Conservation (phyloP, 768 basidiomycete genomes). For the Amanita rimosa region DNA sequence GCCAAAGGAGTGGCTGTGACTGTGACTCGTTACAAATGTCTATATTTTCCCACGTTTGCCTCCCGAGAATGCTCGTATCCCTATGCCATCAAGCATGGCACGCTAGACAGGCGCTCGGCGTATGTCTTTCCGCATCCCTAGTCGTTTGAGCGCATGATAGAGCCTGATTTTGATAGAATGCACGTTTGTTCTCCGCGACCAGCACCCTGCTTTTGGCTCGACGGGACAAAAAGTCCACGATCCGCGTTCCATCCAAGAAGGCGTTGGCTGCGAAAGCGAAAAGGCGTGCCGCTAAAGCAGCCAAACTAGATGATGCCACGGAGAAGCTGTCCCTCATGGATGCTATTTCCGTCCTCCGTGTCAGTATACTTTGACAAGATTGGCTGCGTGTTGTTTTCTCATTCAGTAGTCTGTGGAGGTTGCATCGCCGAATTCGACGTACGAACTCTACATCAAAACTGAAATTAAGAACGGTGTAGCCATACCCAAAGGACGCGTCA, state of each 20-base stretch:
- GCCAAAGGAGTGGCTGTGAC: no score
- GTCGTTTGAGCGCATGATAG: neutral
- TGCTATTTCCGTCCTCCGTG: constrained; percentile 63
- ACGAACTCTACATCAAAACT: constrained; percentile 75
- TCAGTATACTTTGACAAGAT: constrained; percentile 22
- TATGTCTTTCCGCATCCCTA: constrained; percentile 4
- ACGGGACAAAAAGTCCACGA: constrained; percentile 36
- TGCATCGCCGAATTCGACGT: constrained; percentile 60
- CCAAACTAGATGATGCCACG: constrained; percentile 43
- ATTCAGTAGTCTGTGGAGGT: constrained; percentile 69
- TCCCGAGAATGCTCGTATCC: constrained; percentile 11
- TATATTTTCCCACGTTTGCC: constrained; percentile 9
- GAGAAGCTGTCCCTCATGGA: constrained; percentile 58
- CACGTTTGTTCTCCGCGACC: constrained; percentile 44
- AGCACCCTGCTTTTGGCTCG: constrained; percentile 31
- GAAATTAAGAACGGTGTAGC: constrained; percentile 67
- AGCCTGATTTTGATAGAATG: neutral
- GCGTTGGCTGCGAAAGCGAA: constrained; percentile 54
- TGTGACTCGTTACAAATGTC: no score
- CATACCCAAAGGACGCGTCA: constrained; percentile 84
- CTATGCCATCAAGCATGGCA: constrained; percentile 19
- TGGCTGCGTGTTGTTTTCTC: neutral
- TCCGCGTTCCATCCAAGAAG: constrained; percentile 57
- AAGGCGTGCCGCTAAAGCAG: constrained; percentile 42
- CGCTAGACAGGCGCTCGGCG: constrained; percentile 9